These are phyloP conservation scores for Eimeria falciformis DNA, from an alignment of 169 alveolate species.

Conservation along the genomic window DNA sequence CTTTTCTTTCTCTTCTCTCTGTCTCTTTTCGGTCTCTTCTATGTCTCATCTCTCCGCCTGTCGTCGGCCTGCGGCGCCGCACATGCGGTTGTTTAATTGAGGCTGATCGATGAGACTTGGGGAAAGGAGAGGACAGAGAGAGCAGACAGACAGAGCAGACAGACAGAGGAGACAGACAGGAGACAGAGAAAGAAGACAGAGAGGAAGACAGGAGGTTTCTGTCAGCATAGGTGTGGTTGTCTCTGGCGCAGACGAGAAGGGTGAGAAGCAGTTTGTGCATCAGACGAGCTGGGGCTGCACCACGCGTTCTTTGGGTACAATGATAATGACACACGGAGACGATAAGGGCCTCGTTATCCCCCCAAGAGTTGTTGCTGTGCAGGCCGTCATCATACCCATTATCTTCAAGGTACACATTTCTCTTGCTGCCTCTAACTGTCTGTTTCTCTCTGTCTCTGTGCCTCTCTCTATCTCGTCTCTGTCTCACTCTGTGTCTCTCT, in stretches of 20 bases:
- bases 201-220: too few relatives aligned
- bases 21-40: not conserved
- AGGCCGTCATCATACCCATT: slow-evolving; percentile 97
- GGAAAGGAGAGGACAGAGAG: too few relatives aligned
- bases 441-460: not conserved
- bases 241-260: slow-evolving; percentile 90
- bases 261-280: slow-evolving; percentile 93
- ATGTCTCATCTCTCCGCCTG: not conserved
- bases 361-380: slow-evolving; percentile 97
- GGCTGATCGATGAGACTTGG: too few relatives aligned
- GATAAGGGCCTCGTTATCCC: slow-evolving; percentile 98
- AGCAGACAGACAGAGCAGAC: too few relatives aligned
- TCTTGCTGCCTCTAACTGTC: not conserved
- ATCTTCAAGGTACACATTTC: slow-evolving; percentile 84
- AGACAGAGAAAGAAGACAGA: not conserved
- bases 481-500: not conserved
- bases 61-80: too few relatives aligned
- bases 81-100: too few relatives aligned
- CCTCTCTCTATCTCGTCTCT: not conserved
- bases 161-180: too few relatives aligned
- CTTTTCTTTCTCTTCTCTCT: not conserved
- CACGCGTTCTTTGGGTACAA: slow-evolving; percentile 94
- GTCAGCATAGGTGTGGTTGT: not conserved
- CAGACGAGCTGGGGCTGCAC: slow-evolving; percentile 99
- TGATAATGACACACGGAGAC: slow-evolving; percentile 98